Evolutionary conservation across 1,284 basidiomycete genomes (phyloP).

Genomic region (Leucoagaricus sp.): DNA sequence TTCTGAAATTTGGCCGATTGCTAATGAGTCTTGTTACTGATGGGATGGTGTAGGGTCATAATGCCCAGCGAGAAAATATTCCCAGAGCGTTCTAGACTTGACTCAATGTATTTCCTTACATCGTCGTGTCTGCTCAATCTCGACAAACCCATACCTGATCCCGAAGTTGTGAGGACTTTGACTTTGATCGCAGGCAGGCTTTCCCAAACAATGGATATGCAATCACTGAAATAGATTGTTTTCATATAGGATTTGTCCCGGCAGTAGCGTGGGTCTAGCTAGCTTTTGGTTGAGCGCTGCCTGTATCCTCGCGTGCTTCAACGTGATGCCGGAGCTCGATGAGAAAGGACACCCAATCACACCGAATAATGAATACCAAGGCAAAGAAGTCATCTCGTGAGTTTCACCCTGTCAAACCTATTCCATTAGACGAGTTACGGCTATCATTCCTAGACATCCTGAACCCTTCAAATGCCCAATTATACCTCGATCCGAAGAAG

Average conservation of each 20-base stretch:
- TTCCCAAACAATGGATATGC: not conserved
- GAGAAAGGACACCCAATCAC: not conserved
- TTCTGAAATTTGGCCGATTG: too few relatives aligned
- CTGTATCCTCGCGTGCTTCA: constrained; percentile 12
- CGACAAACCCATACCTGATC: not conserved
- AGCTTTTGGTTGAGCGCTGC: constrained; percentile 9
- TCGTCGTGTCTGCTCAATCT: constrained; percentile 1
- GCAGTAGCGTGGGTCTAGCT: constrained; percentile 7
- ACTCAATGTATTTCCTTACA: constrained; percentile 15
- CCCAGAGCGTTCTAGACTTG: constrained; percentile 18
- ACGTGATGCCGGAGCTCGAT: constrained; percentile 4
- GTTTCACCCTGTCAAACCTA: too few relatives aligned
- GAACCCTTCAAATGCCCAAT: constrained; percentile 11
- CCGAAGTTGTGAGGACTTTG: constrained; percentile 8
- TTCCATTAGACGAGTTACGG: too few relatives aligned
- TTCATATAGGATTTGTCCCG: constrained; percentile 14
- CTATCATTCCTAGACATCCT: constrained; percentile 10
- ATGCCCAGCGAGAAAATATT: constrained; percentile 39
- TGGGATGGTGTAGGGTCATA: not conserved
- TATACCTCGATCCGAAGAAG: not conserved
- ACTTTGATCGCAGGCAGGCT: constrained; percentile 12
- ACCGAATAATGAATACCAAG: constrained; percentile 2
- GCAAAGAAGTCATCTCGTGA: constrained; percentile 32
- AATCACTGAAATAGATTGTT: too few relatives aligned
- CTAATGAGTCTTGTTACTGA: not conserved